phyloP scores from a whole-genome alignment of 2,329 filamentous ascomycete genomes.

The Xylaria sp. region DNA sequence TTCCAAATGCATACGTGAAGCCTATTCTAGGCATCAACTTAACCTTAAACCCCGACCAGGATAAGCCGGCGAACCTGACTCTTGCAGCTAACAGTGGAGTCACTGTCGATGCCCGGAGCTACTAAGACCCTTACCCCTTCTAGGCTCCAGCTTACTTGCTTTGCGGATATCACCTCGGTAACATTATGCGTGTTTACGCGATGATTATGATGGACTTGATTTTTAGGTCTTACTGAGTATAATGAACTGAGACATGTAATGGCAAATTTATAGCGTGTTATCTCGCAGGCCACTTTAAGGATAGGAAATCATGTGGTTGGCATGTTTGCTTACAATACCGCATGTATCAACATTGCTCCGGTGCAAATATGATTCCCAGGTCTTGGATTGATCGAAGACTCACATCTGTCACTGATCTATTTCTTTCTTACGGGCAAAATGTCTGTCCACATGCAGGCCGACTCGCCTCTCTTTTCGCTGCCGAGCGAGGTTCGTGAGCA shows the following conservation, averaged over 20 bases:
- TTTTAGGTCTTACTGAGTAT: background rate
- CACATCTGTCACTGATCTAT: background rate
- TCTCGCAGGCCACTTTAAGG: no score
- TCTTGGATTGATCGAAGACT: background rate
- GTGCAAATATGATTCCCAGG: background rate
- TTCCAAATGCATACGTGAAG: background rate
- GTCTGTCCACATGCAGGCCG: conserved; percentile 6
- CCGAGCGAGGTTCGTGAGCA: conserved; percentile 43
- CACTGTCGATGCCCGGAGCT: background rate
- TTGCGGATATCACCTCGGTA: background rate
- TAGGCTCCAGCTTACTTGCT: background rate
- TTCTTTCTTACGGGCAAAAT: background rate
- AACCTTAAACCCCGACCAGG: no score
- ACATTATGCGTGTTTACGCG: background rate
- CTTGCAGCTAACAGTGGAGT: conserved; percentile 1
- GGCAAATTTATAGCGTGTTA: background rate
- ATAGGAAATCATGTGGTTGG: background rate
- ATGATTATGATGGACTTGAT: background rate
- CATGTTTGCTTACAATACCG: background rate
- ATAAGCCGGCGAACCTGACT: background rate
- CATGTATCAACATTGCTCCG: background rate
- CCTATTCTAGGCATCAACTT: no score
- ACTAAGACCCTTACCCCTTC: background rate
- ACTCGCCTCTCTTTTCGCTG: conserved; percentile 38
- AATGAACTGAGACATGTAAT: no score